phyloP scores from a whole-genome alignment of 257 asterid species.

The Solanum chilense region DNA sequence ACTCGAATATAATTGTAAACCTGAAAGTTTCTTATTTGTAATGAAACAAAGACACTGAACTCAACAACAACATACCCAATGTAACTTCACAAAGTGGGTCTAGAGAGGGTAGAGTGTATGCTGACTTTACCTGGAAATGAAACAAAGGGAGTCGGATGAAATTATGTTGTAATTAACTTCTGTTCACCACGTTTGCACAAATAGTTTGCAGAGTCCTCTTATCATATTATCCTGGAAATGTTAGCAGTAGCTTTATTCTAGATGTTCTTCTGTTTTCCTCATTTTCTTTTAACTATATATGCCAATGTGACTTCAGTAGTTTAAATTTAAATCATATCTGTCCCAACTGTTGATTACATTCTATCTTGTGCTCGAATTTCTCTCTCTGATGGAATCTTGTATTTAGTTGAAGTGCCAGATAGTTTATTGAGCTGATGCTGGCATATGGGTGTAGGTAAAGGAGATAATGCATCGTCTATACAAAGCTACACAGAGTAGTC shows the following conservation, averaged over 20 bases:
- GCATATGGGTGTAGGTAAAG: conserved; percentile 49
- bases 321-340: not conserved
- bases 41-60: not conserved
- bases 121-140: not conserved
- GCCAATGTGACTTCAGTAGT: not conserved
- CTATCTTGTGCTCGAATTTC: not conserved
- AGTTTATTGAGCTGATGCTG: not conserved
- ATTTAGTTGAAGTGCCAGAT: not conserved
- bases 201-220: not conserved
- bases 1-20: not conserved
- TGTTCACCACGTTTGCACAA: not conserved
- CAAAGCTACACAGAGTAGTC: conserved; percentile 76
- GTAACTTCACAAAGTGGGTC: not conserved
- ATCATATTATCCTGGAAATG: not conserved
- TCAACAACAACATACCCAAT: not conserved
- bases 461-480: conserved; percentile 79
- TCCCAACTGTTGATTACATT: not conserved
- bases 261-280: not conserved
- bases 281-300: not conserved
- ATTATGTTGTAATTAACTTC: not conserved
- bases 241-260: not conserved
- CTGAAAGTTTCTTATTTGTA: not conserved
- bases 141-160: not conserved
- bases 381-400: not conserved
- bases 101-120: not conserved